A percentile compares a stretch with the other conserved stretches of the same genome.
These are phyloP conservation scores for Candida pseudoglaebosa DNA, from an alignment of 805 yeast species.

Conservation along the genomic window DNA sequence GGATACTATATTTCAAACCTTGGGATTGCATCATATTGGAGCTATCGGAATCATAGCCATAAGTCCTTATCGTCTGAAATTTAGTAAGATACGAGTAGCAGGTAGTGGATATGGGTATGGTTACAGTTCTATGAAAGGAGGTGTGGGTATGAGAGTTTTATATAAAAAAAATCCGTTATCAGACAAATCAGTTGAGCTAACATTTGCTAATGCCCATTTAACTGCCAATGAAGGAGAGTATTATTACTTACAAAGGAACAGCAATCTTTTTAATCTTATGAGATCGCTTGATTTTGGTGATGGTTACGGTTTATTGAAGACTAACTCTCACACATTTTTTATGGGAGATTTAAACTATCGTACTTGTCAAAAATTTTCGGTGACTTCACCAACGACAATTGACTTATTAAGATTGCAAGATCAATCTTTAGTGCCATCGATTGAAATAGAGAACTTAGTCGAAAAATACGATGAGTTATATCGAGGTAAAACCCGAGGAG, in stretches of 20 bases:
- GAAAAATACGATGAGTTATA: slow-evolving; percentile 49
- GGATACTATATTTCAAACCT: slow-evolving; percentile 34
- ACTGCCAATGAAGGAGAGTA: slow-evolving; percentile 71
- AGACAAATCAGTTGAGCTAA: slow-evolving; percentile 33
- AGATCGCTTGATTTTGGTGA: slow-evolving; percentile 56
- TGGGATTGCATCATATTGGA: slow-evolving; percentile 48
- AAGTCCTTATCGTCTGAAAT: slow-evolving; percentile 37
- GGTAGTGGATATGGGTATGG: slow-evolving; percentile 52
- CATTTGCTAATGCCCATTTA: slow-evolving; percentile 70
- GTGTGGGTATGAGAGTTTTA: slow-evolving; percentile 54
- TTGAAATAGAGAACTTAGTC: slow-evolving; percentile 17
- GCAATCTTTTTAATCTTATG: slow-evolving; percentile 47
- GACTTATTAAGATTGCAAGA: slow-evolving; percentile 23
- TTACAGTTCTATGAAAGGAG: slow-evolving; percentile 71
- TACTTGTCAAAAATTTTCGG: slow-evolving; percentile 27
- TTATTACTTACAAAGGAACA: slow-evolving; percentile 47
- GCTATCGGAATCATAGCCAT: slow-evolving; percentile 54
- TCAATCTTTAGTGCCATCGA: slow-evolving; percentile 12
- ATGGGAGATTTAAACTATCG: slow-evolving; percentile 89
- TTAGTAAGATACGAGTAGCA: slow-evolving; percentile 23
- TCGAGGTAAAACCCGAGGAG: slow-evolving; percentile 34
- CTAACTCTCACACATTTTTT: slow-evolving; percentile 57
- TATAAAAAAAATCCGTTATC: slow-evolving; percentile 20
- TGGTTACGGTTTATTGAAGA: slow-evolving; percentile 49
- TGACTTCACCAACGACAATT: slow-evolving; percentile 9